Evolutionary conservation across 2,329 filamentous ascomycete species (phyloP), one percentile per base, ranked within the genome.

Genomic region (Alternaria solani): DNA sequence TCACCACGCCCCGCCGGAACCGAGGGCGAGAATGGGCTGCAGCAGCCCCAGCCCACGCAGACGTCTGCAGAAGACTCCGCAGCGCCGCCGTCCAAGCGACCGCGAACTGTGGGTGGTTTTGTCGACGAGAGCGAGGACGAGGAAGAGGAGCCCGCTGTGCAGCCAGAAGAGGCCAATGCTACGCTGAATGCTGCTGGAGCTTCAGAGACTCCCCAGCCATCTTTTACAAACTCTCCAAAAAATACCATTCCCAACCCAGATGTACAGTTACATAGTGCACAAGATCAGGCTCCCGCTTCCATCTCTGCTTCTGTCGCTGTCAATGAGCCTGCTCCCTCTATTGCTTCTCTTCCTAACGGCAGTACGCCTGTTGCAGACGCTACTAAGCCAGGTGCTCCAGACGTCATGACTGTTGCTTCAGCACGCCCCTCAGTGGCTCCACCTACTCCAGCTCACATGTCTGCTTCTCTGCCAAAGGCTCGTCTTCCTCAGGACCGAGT

Each of bases 401-500:
- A 67, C 64, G 48, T 63, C 51, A 53, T 75, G 64, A 72, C 66
- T 61, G 64, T 67, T 65, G 65, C 68, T 61, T 70, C 75, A 67
- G 72, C 74, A 60, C 73, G 69, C 61, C 65, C 73, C 61, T 68
- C 82, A 65, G 80, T 81, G 61, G 80, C 85, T 68, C 65, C 76
- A 63, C 67, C 66, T 47, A 73, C 69, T 51, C 73, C 70, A 51
- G 67, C 70, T 58, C 70, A 69, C 55, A 64, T 64, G 55, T 62
- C 74, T 68, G 61, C 71, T 62, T 71, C 74, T 64, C 59, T 79
- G 36, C 74, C 79, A 56, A 81, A 80, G 74, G 82, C 85, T 68
- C 86, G 88, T 64, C 81, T 90, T 64, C 88, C 90, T 57, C 87
- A 90, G 80, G 91, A 96, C 80, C 87, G 87, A 66, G 85, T 94